Base-by-base conservation (phyloP, 192 early-diverging fungal genomes). In the Phycomyces blakesleeanus region DNA sequence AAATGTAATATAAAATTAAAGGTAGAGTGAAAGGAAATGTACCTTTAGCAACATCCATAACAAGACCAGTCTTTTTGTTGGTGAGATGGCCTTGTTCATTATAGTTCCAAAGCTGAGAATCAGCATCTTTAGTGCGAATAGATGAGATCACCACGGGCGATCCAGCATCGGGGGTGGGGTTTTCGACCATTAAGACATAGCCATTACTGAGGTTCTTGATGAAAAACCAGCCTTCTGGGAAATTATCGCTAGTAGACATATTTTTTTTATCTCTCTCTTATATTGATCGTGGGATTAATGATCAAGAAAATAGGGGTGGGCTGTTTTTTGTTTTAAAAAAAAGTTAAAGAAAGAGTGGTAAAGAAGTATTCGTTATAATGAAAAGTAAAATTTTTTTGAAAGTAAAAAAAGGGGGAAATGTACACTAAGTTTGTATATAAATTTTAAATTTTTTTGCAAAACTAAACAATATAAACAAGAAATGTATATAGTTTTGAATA, bases 201-300 rank as follows among this genome's bases (percentile, higher is more conserved):
- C 64, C 70, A 47, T 65, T 65, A 25, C 44, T 59, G 24, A 12
- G 59, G 29, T 66, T 72, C 25, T 72, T 72, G 57, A 72, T 66
- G 59, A 61, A 72, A 40, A 72, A 72, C 70, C 70, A 72, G 25
- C 64, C 70, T 57, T 72, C 59, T 57, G 70, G 70, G 51, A 72
- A 72, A 21, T 65, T 60, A 42, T 39, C 57, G 29, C 59, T 61
- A 18, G 49, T 44, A 61, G 51, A 61, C 59, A 61, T 61, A 2
- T 42, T 44, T 44, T 42, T 59, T 24, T 4, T 58, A 9, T 8
- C 22, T 39, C 22, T 44, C 22, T 42, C 24, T 40, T 21, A 44
- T 34, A 7, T 5, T 22, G 34, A 59, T 41, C 38, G 34, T 38
- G 29, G 38, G 47, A 50, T 50, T 50, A 50, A 18, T 50, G 14